Conservation (phyloP, 306 rosid genomes). For the Cucurbita pepo region DNA sequence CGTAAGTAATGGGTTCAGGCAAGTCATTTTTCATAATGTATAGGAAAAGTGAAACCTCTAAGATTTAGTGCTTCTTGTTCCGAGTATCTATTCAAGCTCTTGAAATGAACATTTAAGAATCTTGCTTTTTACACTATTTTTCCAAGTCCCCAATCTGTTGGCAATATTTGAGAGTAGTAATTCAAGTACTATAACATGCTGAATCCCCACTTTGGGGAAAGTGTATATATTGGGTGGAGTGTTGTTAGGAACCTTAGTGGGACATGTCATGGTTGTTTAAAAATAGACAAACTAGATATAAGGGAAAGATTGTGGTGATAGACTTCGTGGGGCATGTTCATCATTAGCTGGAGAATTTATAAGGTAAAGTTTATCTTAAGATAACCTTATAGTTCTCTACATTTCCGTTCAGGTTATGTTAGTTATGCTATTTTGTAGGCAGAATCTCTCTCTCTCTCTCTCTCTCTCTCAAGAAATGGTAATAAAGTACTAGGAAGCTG, state of each 20-base stretch:
- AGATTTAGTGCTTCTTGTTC: not conserved
- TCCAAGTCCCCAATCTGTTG: not conserved
- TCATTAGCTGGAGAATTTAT: not conserved
- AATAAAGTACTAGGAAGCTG: not conserved
- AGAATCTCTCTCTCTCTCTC: not conserved
- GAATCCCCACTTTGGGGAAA: too few relatives aligned
- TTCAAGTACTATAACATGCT: not conserved
- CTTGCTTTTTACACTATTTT: not conserved
- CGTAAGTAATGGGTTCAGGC: not conserved
- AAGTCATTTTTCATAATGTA: not conserved
- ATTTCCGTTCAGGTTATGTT: too few relatives aligned
- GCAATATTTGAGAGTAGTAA: not conserved
- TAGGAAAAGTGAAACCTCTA: not conserved
- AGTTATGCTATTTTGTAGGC: not conserved
- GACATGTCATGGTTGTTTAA: not conserved
- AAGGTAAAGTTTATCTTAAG: too few relatives aligned
- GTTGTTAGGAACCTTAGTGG: too few relatives aligned
- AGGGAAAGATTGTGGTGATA: not conserved
- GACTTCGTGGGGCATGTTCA: not conserved
- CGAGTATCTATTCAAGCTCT: not conserved
- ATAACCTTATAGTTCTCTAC: too few relatives aligned
- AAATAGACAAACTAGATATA: not conserved
- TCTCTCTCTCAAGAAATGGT: not conserved
- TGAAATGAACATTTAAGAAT: not conserved
- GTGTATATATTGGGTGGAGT: not conserved